A percentile compares a stretch with the other conserved stretches of the same genome.
phyloP scores from a whole-genome alignment of 805 yeast species.

The Candida manassasensis region DNA sequence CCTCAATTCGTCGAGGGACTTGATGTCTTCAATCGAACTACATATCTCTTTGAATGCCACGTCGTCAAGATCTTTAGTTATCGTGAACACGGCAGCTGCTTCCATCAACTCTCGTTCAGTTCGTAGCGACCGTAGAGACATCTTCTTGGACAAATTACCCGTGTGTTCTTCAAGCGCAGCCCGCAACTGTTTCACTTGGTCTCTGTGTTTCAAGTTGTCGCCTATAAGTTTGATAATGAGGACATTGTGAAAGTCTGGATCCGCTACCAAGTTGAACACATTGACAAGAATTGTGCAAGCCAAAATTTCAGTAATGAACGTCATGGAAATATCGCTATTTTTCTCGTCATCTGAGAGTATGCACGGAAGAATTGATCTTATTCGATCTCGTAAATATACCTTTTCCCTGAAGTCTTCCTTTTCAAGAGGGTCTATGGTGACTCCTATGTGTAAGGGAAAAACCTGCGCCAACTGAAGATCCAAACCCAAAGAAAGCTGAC shows the following conservation, averaged over 20 bases:
- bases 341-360: conserved; percentile 46
- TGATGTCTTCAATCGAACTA: conserved; percentile 9
- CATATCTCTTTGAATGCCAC: conserved; percentile 14
- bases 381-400: conserved; percentile 42
- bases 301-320: conserved; percentile 60
- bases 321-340: conserved; percentile 42
- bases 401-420: conserved; percentile 27
- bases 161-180: conserved; percentile 67
- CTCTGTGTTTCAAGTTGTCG: conserved; percentile 62
- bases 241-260: conserved; percentile 76
- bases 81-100: conserved; percentile 7
- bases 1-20: conserved; percentile 38
- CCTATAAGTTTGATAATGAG: conserved; percentile 56
- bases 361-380: conserved; percentile 43
- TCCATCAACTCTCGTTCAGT: conserved; percentile 3
- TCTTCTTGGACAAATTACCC: conserved; percentile 5
- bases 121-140: conserved; percentile 4
- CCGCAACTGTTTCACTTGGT: conserved; percentile 68
- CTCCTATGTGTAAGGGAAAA: conserved; percentile 56
- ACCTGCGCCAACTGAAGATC: conserved; percentile 31
- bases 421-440: conserved; percentile 27
- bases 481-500: conserved; percentile 17
- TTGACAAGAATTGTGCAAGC: conserved; percentile 44
- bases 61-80: conserved; percentile 13
- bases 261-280: conserved; percentile 54